Base-by-base conservation (phyloP, 208 protist genomes). In the Trypanosoma caninum region DNA sequence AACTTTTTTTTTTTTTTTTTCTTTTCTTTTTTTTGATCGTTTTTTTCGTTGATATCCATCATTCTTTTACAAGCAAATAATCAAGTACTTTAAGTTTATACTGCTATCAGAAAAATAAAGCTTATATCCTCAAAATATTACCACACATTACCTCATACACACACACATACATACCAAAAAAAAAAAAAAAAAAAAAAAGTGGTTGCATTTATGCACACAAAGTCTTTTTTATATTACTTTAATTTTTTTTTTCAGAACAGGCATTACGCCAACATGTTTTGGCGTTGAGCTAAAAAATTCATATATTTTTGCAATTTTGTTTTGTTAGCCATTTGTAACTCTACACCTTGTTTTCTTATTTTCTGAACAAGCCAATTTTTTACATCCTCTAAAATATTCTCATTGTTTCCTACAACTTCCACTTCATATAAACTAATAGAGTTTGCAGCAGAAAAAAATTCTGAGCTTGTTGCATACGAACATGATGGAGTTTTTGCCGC, bases 221-320 rank as follows among this genome's bases (percentile, higher is more conserved):
- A n/a, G n/a, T n/a, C n/a, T n/a, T n/a, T n/a, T n/a, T n/a, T n/a
- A n/a, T n/a, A n/a, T n/a, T n/a, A n/a, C n/a, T n/a, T n/a, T n/a
- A n/a, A n/a, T n/a, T n/a, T n/a, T n/a, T n/a, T n/a, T n/a, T n/a
- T n/a, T n/a, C n/a, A n/a, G n/a, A n/a, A n/a, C n/a, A n/a, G n/a
- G n/a, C n/a, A n/a, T n/a, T n/a, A n/a, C n/a, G n/a, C n/a, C n/a
- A n/a, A n/a, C n/a, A n/a, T n/a, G n/a, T n/a, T n/a, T n/a, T n/a
- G n/a, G n/a, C n/a, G n/a, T n/a, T n/a, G n/a, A n/a, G n/a, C n/a
- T 9, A 48, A 7, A 23, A 69, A 25, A 11, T 2, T 31, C 28
- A 63, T 77, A 62, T 87, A 84, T 60, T 94, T 80, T 27, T 89
- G 74, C 30, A 91, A 60, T 42, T 88, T 89, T 46, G 74, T 89